Evolutionary conservation across 106 monocot genomes (phyloP), one percentile per base, ranked within the genome.

Genomic region (Triglochin maritima): DNA sequence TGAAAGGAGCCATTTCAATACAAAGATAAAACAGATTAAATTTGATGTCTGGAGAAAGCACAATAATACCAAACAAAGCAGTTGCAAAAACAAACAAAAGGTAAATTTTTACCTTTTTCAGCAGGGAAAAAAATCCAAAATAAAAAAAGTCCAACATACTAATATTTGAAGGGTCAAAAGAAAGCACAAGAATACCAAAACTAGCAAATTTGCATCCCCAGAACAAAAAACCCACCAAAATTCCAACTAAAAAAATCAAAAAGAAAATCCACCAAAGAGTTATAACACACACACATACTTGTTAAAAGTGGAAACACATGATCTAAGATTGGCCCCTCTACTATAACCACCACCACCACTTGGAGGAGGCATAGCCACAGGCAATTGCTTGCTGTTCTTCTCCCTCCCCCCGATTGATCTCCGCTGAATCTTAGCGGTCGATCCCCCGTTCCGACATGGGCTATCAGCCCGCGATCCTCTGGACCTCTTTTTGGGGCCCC

Each of bases 401-500:
- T 16, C 66, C 45, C 62, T 67, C 17, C 60, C 76, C 29, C 72
- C 46, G 57, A 55, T n/a, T 75, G 62, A 41, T 60, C 85, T 64
- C 56, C 90, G 79, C 13, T 66, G 90, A 75, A 84, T 80, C 81
- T 79, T 86, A 44, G 63, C 47, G 64, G 12, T 69, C 7, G 72
- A 64, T 2, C 50, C 15, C 0, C 42, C 50, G 68, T 59, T 48
- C 9, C 62, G 51, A 4, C 74, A 62, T 0, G 78, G 64, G 17
- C 76, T 77, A 15, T 85, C 85, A 46, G 85, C 60, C 47, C 89
- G 66, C 7, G 80, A 74, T 14, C 82, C 75, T 29, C 89, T 74
- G 4, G 89, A 80, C 44, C 89, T 79, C 80, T 89, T 89, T 43
- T 83, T 82, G 29, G 82, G 89, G 1, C 89, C 85, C 85, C 89